Percentiles rank a stretch among this genome's conserved stretches.
Conservation (phyloP, 495 filamentous ascomycete species). For the Neurospora terricola region DNA sequence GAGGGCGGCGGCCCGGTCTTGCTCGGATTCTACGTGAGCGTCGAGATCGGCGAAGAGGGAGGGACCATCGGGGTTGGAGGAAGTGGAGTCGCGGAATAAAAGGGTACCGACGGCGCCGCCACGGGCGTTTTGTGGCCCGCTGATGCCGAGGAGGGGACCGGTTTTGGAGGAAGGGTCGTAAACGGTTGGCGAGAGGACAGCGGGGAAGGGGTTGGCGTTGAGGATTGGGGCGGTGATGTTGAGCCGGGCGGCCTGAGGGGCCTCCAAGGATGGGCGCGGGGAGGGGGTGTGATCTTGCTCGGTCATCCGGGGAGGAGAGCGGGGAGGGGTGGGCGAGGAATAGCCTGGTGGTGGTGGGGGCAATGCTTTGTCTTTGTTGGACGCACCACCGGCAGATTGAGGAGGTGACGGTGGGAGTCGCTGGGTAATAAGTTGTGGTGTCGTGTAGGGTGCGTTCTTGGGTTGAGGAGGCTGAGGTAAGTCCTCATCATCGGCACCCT, state of each 20-base stretch:
- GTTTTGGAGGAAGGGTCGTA: conserved; percentile 34
- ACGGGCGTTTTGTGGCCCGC: background rate
- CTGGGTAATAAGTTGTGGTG: background rate
- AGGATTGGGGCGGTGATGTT: conserved; percentile 40
- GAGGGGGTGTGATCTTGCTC: background rate
- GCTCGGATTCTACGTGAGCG: conserved; percentile 31
- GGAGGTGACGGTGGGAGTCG: conserved; percentile 1
- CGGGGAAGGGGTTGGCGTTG: conserved; percentile 30
- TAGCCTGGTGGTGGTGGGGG: background rate
- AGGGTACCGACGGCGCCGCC: background rate
- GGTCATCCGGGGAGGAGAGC: conserved; percentile 1
- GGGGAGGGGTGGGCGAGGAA: background rate
- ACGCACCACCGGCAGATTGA: background rate
- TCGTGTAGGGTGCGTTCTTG: background rate
- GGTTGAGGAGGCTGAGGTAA: conserved; percentile 29
- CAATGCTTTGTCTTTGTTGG: background rate
- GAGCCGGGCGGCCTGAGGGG: background rate
- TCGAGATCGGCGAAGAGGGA: conserved; percentile 30
- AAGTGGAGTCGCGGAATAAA: background rate
- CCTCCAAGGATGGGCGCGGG: background rate
- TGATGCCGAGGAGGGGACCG: conserved; percentile 11
- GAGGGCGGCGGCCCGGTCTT: conserved; percentile 31
- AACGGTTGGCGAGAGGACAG: conserved; percentile 33
- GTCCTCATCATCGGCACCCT: conserved; percentile 30
- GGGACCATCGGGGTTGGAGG: conserved; percentile 26